Conservation (phyloP, 148 eudicot species). For the Rhododendron henanense region DNA sequence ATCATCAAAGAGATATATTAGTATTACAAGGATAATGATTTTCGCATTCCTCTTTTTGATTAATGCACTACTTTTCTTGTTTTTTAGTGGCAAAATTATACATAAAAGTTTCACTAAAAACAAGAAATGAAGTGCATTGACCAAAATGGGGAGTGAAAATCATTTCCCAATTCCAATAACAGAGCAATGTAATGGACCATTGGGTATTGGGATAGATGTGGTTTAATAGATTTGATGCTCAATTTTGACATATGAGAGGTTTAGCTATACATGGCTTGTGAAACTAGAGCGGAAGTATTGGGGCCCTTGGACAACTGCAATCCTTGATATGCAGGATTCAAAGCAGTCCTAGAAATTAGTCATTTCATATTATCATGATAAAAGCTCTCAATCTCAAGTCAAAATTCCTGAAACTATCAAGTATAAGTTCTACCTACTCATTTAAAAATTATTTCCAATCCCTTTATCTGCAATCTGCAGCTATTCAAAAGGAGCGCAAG, state of each 20-base stretch:
- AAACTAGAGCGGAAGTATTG: background rate
- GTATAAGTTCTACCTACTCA: background rate
- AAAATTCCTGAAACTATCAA: background rate
- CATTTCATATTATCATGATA: background rate
- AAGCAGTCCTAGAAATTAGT: background rate
- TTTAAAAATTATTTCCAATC: background rate
- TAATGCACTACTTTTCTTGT: too few relatives aligned
- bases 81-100: too few relatives aligned
- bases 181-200: background rate
- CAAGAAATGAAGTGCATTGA: too few relatives aligned
- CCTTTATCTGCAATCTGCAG: background rate
- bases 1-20: background rate
- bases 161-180: too few relatives aligned
- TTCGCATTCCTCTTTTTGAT: too few relatives aligned
- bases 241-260: background rate
- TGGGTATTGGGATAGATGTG: background rate
- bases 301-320: background rate
- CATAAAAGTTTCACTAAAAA: too few relatives aligned
- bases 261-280: background rate
- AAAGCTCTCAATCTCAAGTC: background rate
- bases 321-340: background rate
- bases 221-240: background rate
- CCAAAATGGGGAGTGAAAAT: too few relatives aligned
- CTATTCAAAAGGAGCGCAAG: background rate
- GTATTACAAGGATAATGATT: background rate